Percentiles rank a stretch among this genome's conserved stretches.
Conservation (phyloP, 164 flowering plant genomes). For the Buxus sempervirens region DNA sequence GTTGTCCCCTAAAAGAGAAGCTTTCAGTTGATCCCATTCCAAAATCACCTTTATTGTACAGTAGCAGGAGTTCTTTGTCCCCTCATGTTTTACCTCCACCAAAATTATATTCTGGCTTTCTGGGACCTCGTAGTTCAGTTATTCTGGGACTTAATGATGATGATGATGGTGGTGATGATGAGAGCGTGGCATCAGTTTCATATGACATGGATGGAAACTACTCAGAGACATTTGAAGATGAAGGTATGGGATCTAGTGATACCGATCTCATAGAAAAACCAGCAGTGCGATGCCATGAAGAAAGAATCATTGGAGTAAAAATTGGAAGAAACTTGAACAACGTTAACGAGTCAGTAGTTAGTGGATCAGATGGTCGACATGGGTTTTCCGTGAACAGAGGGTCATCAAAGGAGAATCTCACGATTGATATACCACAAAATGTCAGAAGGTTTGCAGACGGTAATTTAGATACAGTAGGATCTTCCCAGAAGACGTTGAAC, state of each 20-base stretch:
- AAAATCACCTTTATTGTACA: slow-evolving; percentile 34
- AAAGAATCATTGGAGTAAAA: slow-evolving; percentile 26
- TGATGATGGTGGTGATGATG: slow-evolving; percentile 35
- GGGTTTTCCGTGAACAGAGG: slow-evolving; percentile 41
- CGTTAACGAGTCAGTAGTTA: neutral
- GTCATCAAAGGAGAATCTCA: slow-evolving; percentile 39
- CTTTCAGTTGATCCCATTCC: slow-evolving; percentile 25
- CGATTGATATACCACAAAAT: slow-evolving; percentile 44
- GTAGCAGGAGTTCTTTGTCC: slow-evolving; percentile 22
- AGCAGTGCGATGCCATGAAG: slow-evolving; percentile 14
- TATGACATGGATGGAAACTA: slow-evolving; percentile 31
- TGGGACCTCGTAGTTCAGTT: slow-evolving; percentile 33
- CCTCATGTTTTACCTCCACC: slow-evolving; percentile 59
- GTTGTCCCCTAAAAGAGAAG: slow-evolving; percentile 48
- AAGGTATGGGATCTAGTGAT: slow-evolving; percentile 25
- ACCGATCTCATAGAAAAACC: slow-evolving; percentile 27
- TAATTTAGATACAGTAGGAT: slow-evolving; percentile 21
- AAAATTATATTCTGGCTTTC: slow-evolving; percentile 53
- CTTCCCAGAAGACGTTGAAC: slow-evolving; percentile 17
- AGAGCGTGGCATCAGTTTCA: slow-evolving; percentile 60
- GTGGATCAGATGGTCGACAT: slow-evolving; percentile 2
- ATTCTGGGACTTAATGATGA: slow-evolving; percentile 27
- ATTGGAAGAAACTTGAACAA: slow-evolving; percentile 4
- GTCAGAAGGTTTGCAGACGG: slow-evolving; percentile 34
- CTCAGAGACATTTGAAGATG: slow-evolving; percentile 43